Evolutionary conservation across 495 filamentous ascomycete species (phyloP), one percentile per base, ranked within the genome.

Genomic region (Aspergillus bertholletiae): DNA sequence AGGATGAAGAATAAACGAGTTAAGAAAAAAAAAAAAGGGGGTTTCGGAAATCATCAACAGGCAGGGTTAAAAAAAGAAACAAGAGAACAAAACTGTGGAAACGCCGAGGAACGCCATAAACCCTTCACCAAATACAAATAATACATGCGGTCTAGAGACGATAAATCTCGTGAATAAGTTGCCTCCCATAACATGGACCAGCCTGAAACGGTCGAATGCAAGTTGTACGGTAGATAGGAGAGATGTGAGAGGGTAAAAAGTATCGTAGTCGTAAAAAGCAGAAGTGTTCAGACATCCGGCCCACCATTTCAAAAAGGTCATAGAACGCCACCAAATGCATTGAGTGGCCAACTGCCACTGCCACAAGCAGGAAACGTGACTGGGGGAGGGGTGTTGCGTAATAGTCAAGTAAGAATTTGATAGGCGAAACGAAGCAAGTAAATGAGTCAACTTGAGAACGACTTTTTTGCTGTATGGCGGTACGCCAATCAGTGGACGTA

Each of bases 241-340:
- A 54, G 55, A n/a, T n/a, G n/a, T 54, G 59, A 53, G 53, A 50
- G 57, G 58, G 8, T n/a, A 8, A 28, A 40, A 37, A 17, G 30
- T 27, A 13, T 26, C n/a, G 24, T 54, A 50, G 22, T 45, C 45
- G 56, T 39, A 18, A 67, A 69, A 68, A 63, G 59, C 55, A 64
- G 64, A 58, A 70, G 72, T 61, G 71, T 66, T 73, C 74, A 75
- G 69, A 74, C 71, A 78, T 73, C 71, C 74, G 63, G 66, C 64
- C 74, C 64, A 58, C 62, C 66, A 63, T 74, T 69, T 73, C 63
- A 66, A 67, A 66, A 66, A 63, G 68, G 62, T 65, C 63, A 66
- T 69, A 49, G 65, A 77, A 70, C 76, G 73, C 65, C 76, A 63
- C 61, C 62, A 59, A 71, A 72, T 74, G 73, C 70, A 61, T 50